These are phyloP conservation scores for Bretschneidera sinensis DNA, from an alignment of 345 rosid species.

Conservation along the genomic window DNA sequence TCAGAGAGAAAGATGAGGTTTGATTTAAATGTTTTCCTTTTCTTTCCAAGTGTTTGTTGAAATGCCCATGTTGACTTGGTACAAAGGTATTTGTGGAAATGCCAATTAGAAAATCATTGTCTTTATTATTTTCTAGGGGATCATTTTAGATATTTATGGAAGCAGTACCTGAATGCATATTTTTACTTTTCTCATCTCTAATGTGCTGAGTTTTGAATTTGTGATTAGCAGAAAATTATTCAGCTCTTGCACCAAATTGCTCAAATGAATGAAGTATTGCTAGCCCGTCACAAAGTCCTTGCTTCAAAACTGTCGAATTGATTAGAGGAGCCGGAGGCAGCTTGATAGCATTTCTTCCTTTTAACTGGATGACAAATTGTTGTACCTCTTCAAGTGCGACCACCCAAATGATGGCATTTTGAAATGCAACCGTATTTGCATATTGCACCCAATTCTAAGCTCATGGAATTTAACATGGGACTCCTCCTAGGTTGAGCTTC, in stretches of 20 bases:
- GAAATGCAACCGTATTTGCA: not conserved
- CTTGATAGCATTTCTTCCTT: too few species aligned
- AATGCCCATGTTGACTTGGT: constrained; percentile 9
- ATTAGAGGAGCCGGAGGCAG: not conserved
- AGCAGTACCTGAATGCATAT: too few species aligned
- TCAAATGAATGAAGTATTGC: constrained; percentile 46
- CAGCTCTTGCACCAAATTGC: constrained; percentile 52
- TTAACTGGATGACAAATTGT: too few species aligned
- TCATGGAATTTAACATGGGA: too few species aligned
- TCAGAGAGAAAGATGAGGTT: constrained; percentile 51
- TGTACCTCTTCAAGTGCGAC: too few species aligned
- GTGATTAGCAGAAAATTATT: constrained; percentile 38
- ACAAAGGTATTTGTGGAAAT: not conserved
- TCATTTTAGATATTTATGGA: too few species aligned
- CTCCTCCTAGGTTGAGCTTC: too few species aligned
- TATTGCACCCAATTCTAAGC: too few species aligned
- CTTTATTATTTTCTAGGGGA: not conserved
- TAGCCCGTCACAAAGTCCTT: constrained; percentile 40
- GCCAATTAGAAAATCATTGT: constrained; percentile 4
- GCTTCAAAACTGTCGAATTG: constrained; percentile 25
- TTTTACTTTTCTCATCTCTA: too few species aligned
- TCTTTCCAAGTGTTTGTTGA: constrained; percentile 20
- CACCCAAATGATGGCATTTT: not conserved
- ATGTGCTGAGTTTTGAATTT: too few species aligned
- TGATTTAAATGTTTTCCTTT: not conserved